Evolutionary conservation across 371 early-diverging fungal genomes (phyloP), one percentile per base, ranked within the genome.

Genomic region (Encephalitozoon intestinalis): DNA sequence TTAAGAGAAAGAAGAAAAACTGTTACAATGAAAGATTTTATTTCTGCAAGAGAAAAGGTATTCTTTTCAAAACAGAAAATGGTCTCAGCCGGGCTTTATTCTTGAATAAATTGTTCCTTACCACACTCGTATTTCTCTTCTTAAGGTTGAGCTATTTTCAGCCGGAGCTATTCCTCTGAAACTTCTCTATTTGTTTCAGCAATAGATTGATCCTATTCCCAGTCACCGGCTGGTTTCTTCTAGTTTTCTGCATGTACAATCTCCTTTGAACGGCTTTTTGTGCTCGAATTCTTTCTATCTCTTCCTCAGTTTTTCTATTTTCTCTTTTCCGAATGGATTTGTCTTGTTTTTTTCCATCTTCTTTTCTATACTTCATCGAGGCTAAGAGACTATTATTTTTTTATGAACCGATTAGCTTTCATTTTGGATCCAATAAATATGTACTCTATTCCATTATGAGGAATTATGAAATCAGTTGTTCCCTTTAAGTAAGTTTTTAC

Each of bases 1-100:
- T 86, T 98, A 63, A 90, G 99, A 75, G 99, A 98, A 86, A 91
- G 99, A 78, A 89, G 99, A 80, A 96, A 94, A 93, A 92, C 92
- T 86, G 99, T 99, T 21, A 89, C 91, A 46, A 94, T 91, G 67
- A 93, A 94, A 71, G 99, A 99, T 86, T 92, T 99, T 82, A 89
- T 89, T 81, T 94, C 95, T 87, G 99, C 97, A 12, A 92, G 92
- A 82, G 98, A 97, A 82, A 99, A 97, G 88, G 95, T 97, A 23
- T 87, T 97, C 77, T 95, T 93, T 84, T 88, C 92, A 81, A 99
- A 99, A 90, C 92, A 90, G 75, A 96, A 94, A 86, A 58, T 28
- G 12, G 67, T 77, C 5, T 84, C 86, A 4, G 58, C 63, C 12
- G 79, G 82, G 6, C 73, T 86, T 8, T 86, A 86, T 76, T 79